Percentiles rank a stretch among this genome's conserved stretches.
Conservation (phyloP, 2,329 filamentous ascomycete species). For the Myriosclerotinia duriaeana region DNA sequence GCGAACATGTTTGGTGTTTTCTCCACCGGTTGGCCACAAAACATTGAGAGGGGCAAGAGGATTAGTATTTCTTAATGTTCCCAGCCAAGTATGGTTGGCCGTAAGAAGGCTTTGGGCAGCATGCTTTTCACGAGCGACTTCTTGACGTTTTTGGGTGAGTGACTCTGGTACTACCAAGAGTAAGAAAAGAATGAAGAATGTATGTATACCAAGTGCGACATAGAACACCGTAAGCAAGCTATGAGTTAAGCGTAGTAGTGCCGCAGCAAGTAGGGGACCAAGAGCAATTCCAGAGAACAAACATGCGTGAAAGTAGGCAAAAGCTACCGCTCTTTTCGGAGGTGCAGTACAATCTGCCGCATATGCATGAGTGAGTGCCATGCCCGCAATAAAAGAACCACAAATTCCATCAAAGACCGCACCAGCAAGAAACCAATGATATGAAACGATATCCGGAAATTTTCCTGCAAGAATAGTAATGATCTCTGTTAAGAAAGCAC, state of each 20-base stretch:
- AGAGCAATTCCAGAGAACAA: constrained; percentile 86
- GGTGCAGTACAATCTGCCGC: constrained; percentile 84
- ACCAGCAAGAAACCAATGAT: constrained; percentile 77
- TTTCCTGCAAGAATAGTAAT: constrained; percentile 76
- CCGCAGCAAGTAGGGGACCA: constrained; percentile 78
- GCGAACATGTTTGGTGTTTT: constrained; percentile 58
- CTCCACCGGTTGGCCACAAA: constrained; percentile 69
- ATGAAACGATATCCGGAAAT: constrained; percentile 69
- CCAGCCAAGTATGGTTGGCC: constrained; percentile 3
- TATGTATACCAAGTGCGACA: constrained; percentile 69
- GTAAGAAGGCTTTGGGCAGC: constrained; percentile 45
- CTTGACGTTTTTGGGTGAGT: constrained; percentile 69
- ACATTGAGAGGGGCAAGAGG: constrained; percentile 75
- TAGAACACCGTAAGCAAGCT: constrained; percentile 83
- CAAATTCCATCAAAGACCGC: constrained; percentile 77
- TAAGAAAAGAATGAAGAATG: constrained; percentile 71
- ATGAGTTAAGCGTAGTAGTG: constrained; percentile 74
- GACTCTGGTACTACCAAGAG: constrained; percentile 79
- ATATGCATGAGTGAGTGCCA: constrained; percentile 78
- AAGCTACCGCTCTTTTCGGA: constrained; percentile 74
- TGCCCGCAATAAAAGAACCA: constrained; percentile 84
- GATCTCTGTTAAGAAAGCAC: constrained; percentile 72
- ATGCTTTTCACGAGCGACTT: constrained; percentile 68
- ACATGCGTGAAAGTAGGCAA: constrained; percentile 87
- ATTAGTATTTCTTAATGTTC: constrained; percentile 53